Percentiles rank a stretch among this genome's conserved stretches.
Conservation (phyloP, 2,329 filamentous ascomycete genomes). For the Botryotinia convoluta region DNA sequence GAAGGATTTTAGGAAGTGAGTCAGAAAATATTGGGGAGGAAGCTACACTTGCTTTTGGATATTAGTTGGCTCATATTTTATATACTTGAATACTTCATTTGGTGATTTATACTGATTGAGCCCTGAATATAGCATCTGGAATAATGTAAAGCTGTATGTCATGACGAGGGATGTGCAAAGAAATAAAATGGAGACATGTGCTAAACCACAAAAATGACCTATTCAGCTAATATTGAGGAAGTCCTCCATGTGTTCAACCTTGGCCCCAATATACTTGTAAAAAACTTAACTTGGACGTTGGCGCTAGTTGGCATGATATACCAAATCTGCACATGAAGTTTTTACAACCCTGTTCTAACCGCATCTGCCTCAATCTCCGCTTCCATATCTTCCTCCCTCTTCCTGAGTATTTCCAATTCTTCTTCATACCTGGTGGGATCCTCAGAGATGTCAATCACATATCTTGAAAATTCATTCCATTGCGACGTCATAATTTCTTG, state of each 20-base stretch:
- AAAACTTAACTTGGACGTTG: not conserved
- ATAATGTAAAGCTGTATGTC: rapidly evolving
- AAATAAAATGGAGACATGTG: too few relatives aligned
- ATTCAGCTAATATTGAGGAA: not conserved
- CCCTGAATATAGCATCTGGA: not conserved
- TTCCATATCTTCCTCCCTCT: not conserved
- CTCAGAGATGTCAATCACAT: rapidly evolving
- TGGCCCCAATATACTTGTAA: not conserved
- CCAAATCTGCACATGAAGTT: not conserved
- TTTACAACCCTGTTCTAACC: not conserved
- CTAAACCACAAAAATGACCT: too few relatives aligned
- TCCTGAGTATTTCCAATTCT: not conserved
- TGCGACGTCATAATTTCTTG: not conserved
- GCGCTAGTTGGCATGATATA: not conserved
- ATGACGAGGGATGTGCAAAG: not conserved
- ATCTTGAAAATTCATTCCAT: rapidly evolving
- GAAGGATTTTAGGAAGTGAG: not conserved
- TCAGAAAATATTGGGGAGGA: rapidly evolving
- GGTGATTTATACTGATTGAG: rapidly evolving
- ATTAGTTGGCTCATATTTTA: not conserved
- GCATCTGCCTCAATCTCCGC: not conserved
- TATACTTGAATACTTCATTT: not conserved
- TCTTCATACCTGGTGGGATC: not conserved
- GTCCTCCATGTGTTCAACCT: not conserved
- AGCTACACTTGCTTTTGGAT: not conserved